A percentile compares a stretch with the other conserved stretches of the same genome.
Evolutionary conservation across 148 eudicot species (phyloP).

Genomic region (Cornus kousa): DNA sequence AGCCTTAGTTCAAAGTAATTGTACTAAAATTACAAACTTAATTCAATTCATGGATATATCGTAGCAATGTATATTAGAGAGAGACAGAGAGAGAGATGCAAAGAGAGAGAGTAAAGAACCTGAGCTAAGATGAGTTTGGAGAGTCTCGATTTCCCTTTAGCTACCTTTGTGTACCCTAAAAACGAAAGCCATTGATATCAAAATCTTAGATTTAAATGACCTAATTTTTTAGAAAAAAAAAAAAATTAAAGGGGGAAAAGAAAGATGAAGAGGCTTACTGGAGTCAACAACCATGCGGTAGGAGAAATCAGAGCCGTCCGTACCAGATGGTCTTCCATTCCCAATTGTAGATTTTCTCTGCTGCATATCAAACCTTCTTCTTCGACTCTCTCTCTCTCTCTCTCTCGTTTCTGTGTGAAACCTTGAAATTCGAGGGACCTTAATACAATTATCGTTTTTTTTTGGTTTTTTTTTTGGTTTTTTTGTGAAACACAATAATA

Average conservation of each 20-base stretch:
- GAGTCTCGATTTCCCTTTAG: conserved; percentile 59
- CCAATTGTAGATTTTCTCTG: conserved; percentile 39
- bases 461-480: too few species aligned
- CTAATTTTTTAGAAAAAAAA: neutral
- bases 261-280: conserved; percentile 29
- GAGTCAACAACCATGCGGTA: conserved; percentile 92
- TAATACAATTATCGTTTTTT: too few species aligned
- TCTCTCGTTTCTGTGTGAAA: neutral
- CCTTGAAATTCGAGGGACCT: neutral
- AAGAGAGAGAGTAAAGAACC: conserved; percentile 26
- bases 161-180: conserved; percentile 74
- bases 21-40: neutral
- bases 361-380: conserved; percentile 43
- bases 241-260: neutral
- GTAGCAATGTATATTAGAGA: neutral
- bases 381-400: neutral
- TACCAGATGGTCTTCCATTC: conserved; percentile 73
- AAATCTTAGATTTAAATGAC: neutral
- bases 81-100: neutral
- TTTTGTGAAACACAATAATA: too few species aligned
- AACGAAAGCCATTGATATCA: neutral
- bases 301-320: conserved; percentile 90
- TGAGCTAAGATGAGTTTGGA: conserved; percentile 42
- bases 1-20: neutral
- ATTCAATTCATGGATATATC: neutral